Conservation (phyloP, 805 yeast genomes). For the Candida dajiaensis region DNA sequence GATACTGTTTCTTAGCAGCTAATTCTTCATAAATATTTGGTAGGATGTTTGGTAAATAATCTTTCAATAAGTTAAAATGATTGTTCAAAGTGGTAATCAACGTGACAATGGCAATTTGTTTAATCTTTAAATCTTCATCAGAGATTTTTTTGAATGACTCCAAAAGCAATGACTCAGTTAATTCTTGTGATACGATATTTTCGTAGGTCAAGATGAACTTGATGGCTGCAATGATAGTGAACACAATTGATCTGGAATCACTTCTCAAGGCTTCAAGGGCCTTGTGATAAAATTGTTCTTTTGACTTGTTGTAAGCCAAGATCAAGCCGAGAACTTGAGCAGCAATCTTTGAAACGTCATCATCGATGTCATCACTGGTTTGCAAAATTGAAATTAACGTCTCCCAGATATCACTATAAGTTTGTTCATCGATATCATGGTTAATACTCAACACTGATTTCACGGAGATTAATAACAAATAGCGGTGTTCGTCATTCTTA, state of each 20-base stretch:
- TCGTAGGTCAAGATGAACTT: slow-evolving; percentile 31
- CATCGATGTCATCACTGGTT: slow-evolving; percentile 15
- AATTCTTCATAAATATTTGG: slow-evolving; percentile 52
- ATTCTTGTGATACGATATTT: slow-evolving; percentile 16
- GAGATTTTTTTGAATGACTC: slow-evolving; percentile 24
- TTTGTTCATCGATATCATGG: slow-evolving; percentile 18
- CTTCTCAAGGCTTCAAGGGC: slow-evolving; percentile 17
- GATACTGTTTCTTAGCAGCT: slow-evolving; percentile 46
- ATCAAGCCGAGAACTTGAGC: slow-evolving; percentile 23
- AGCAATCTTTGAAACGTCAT: slow-evolving; percentile 18
- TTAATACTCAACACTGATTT: slow-evolving; percentile 24
- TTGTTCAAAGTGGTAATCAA: slow-evolving; percentile 55
- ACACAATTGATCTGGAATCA: slow-evolving; percentile 18
- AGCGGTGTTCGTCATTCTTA: slow-evolving; percentile 17
- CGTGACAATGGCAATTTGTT: slow-evolving; percentile 54
- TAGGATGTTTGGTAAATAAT: slow-evolving; percentile 39
- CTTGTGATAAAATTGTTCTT: slow-evolving; percentile 24
- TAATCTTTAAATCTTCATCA: slow-evolving; percentile 42
- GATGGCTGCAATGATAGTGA: slow-evolving; percentile 30
- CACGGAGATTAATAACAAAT: slow-evolving; percentile 26
- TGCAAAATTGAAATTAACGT: slow-evolving; percentile 15
- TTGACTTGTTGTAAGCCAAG: slow-evolving; percentile 25
- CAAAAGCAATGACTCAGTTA: slow-evolving; percentile 19
- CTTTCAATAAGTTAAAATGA: slow-evolving; percentile 41
- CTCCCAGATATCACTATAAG: slow-evolving; percentile 23